Evolutionary conservation across 768 basidiomycete species (phyloP), one percentile per base, ranked within the genome.

Genomic region (Fistulinella prunicolor): DNA sequence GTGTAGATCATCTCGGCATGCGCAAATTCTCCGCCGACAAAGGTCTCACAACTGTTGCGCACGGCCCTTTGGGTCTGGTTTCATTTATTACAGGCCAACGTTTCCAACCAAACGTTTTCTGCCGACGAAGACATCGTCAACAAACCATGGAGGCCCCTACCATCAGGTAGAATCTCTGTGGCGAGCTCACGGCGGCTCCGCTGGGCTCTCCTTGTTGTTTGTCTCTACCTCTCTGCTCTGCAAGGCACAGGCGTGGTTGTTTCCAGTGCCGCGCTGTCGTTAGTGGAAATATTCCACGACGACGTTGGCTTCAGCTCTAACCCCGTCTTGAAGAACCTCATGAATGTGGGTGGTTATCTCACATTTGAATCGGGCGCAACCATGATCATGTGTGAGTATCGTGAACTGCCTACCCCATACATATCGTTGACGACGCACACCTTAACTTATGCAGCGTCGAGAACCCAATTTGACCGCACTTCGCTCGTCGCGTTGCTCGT

Each of bases 61-160:
- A 30, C 53, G 12, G 26, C 58, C 2, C 32, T 53, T 6, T 69
- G 69, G 65, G 57, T 63, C 24, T 66, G 66, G 64, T 37, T 69
- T 4, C 65, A 69, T 53, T 57, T 67, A 28, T 58, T 69, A 3
- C 70, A 66, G 37, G 63, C 59, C 49, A 59, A 62, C 26, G 55
- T 69, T 34, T 67, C 70, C 10, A 69, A 71, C 46, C 72, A 71
- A 29, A 50, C 47, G 12, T 38, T 57, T 7, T 55, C 48, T 2
- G 44, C 48, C 0, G 43, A 60, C 13, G 71, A 73, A 45, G 71
- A 71, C 46, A 52, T 54, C 6, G 32, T 51, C 3, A 73, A 71
- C 53, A 67, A 65, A 49, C 61, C 69, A 12, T 68, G 65, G 64
- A 53, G 73, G 7, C 73, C 73, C 3, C 40, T 74, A 4, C 71